Conservation (phyloP, 805 yeast genomes). For the Candida schatavii region DNA sequence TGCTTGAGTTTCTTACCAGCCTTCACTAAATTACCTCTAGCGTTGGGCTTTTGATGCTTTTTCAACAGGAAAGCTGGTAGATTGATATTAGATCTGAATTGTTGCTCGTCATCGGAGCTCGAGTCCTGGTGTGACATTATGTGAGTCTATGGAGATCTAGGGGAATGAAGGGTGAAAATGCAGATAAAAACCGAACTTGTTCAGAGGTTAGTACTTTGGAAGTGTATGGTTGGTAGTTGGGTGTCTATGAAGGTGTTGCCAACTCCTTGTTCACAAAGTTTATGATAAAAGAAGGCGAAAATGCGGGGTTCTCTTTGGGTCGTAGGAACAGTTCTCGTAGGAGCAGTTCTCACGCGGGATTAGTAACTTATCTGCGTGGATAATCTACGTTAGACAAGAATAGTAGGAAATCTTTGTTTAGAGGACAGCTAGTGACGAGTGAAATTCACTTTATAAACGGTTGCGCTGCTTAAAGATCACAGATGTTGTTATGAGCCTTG, state of each 20-base stretch:
- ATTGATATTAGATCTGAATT: constrained; percentile 25
- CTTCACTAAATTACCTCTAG: constrained; percentile 23
- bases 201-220: too few relatives aligned
- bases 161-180: background rate
- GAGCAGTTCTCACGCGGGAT: too few relatives aligned
- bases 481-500: background rate
- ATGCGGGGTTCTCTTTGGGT: too few relatives aligned
- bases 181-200: background rate
- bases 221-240: too few relatives aligned
- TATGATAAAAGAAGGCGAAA: too few relatives aligned
- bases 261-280: too few relatives aligned
- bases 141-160: background rate
- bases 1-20: constrained; percentile 20
- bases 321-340: too few relatives aligned
- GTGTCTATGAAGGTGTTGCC: background rate
- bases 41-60: constrained; percentile 14
- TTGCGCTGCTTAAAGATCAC: background rate
- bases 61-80: constrained; percentile 27
- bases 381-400: too few relatives aligned
- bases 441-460: background rate
- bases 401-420: too few relatives aligned
- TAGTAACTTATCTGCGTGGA: too few relatives aligned
- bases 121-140: constrained; percentile 9
- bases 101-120: constrained; percentile 32
- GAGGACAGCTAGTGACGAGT: too few relatives aligned